A percentile compares a stretch with the other conserved stretches of the same genome.
These are phyloP conservation scores for Erysimum pusillum DNA, from an alignment of 441 rosid genomes.

Conservation along the genomic window DNA sequence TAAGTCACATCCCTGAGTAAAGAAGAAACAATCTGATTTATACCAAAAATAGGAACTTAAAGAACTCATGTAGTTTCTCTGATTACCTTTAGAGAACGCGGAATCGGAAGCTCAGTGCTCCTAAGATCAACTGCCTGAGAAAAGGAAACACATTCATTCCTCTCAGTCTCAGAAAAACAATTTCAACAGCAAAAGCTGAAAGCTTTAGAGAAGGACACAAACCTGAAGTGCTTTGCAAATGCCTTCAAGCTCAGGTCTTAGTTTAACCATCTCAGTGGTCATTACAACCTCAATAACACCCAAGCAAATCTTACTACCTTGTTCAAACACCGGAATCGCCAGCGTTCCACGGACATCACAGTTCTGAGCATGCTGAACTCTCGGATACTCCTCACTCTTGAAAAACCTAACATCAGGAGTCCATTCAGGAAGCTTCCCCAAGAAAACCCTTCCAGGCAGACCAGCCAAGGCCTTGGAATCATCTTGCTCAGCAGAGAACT, in stretches of 20 bases:
- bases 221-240: conserved; percentile 95
- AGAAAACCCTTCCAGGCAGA: conserved; percentile 88
- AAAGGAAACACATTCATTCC: too few relatives aligned
- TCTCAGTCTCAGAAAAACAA: too few relatives aligned
- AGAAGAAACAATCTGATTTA: too few relatives aligned
- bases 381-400: conserved; percentile 83
- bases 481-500: conserved; percentile 71
- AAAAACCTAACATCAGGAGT: conserved; percentile 95
- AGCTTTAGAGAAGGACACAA: conserved; percentile 33
- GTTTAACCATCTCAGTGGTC: conserved; percentile 68
- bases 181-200: too few relatives aligned
- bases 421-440: conserved; percentile 92
- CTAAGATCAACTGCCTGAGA: conserved; percentile 91
- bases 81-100: conserved; percentile 66
- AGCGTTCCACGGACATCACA: conserved; percentile 81
- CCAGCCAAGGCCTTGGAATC: conserved; percentile 66
- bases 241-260: conserved; percentile 74
- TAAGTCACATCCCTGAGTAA: conserved; percentile 57
- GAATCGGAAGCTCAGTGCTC: conserved; percentile 61
- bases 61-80: too few relatives aligned
- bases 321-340: conserved; percentile 94
- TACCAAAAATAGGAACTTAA: too few relatives aligned
- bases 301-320: conserved; percentile 80
- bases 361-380: conserved; percentile 78
- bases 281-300: conserved; percentile 94